Conservation (phyloP, 768 basidiomycete species). For the Favolaschia claudopus region DNA sequence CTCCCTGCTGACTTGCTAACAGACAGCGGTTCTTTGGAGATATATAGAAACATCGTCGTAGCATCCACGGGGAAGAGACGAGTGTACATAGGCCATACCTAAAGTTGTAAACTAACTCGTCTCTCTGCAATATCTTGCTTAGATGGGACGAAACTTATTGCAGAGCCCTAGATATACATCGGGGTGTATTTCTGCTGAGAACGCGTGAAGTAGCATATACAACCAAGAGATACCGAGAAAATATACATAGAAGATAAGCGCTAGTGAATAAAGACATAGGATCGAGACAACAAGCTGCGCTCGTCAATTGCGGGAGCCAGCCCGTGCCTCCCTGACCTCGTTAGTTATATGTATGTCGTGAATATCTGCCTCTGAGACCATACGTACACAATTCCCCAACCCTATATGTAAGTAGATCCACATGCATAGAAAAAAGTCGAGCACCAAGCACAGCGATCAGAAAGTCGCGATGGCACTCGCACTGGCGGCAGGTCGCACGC, state of each 20-base stretch:
- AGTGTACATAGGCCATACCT: too few species aligned
- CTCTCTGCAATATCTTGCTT: neutral
- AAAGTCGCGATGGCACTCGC: slow-evolving; percentile 14
- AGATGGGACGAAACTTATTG: neutral
- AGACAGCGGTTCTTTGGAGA: slow-evolving; percentile 79
- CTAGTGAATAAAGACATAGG: neutral
- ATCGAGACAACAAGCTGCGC: neutral
- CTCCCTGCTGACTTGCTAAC: neutral
- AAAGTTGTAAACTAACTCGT: slow-evolving; percentile 6
- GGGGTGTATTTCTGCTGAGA: slow-evolving; percentile 1
- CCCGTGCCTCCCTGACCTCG: neutral
- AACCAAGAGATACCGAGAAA: neutral
- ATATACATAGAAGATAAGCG: slow-evolving; percentile 25
- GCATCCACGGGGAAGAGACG: too few species aligned
- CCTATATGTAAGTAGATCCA: too few species aligned
- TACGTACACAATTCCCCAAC: too few species aligned
- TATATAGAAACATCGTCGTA: too few species aligned
- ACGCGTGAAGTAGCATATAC: neutral
- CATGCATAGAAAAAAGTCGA: too few species aligned
- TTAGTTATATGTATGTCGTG: neutral
- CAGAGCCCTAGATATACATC: neutral
- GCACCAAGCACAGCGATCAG: slow-evolving; percentile 2
- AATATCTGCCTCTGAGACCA: too few species aligned
- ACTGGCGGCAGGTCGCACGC: slow-evolving; percentile 3
- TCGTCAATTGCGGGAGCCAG: neutral